phyloP scores from a whole-genome alignment of 768 basidiomycete genomes.

The Chiua virens region DNA sequence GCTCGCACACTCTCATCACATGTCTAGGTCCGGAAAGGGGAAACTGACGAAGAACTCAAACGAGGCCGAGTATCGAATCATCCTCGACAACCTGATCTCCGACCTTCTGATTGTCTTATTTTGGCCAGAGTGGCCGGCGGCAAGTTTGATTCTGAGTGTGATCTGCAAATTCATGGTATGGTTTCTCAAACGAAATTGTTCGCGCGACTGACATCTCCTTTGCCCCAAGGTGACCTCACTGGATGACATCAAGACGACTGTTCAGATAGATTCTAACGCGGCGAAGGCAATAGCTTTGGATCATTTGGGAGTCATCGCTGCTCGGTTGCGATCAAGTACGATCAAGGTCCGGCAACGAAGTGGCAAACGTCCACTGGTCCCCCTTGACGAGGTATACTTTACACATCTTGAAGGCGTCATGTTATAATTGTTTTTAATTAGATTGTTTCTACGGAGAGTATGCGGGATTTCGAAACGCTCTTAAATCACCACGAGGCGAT shows the following conservation, averaged over 20 bases:
- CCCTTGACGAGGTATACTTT: constrained; percentile 68
- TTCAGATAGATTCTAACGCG: constrained; percentile 72
- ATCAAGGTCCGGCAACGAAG: constrained; percentile 38
- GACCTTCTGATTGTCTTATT: constrained; percentile 87
- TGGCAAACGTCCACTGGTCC: constrained; percentile 42
- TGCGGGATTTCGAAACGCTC: constrained; percentile 56
- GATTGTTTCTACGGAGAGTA: constrained; percentile 53
- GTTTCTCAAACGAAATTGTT: background rate
- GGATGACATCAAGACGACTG: constrained; percentile 74
- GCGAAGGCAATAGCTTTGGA: constrained; percentile 89
- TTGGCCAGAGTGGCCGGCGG: constrained; percentile 98
- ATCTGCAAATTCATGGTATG: constrained; percentile 84
- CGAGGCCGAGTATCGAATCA: constrained; percentile 90
- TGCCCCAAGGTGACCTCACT: constrained; percentile 67
- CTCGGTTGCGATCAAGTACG: constrained; percentile 65
- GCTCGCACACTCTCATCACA: background rate
- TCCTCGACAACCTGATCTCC: constrained; percentile 88
- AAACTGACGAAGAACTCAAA: constrained; percentile 89
- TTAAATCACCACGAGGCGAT: constrained; percentile 65
- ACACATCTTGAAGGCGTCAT: background rate
- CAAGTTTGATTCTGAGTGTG: constrained; percentile 76
- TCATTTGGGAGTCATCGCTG: constrained; percentile 91
- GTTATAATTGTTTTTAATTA: constrained; percentile 22
- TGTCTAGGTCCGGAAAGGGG: constrained; percentile 72
- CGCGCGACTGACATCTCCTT: background rate